Conservation (phyloP, 345 rosid species). For the Jatropha curcas region DNA sequence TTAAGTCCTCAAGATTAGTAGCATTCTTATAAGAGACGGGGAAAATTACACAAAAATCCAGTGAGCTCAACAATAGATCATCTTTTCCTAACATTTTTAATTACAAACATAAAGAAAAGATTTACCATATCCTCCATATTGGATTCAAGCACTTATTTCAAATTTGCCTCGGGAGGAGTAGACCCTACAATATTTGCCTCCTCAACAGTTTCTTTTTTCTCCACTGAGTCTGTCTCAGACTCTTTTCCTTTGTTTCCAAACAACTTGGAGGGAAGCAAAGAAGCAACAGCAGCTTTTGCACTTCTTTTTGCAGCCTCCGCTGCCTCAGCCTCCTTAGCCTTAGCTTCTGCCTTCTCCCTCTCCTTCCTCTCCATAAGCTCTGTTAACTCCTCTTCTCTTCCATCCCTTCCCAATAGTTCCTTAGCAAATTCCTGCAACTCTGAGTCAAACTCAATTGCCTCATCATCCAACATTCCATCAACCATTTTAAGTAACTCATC, state of each 20-base stretch:
- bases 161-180: conserved; percentile 16
- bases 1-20: conserved; percentile 23
- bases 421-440: conserved; percentile 78
- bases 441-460: conserved; percentile 49
- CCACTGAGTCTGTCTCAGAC: conserved; percentile 31
- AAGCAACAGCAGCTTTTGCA: conserved; percentile 51
- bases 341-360: conserved; percentile 82
- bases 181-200: conserved; percentile 29
- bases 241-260: conserved; percentile 49
- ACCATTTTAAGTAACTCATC: conserved; percentile 79
- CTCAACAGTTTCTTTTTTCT: conserved; percentile 32
- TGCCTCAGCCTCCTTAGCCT: conserved; percentile 70
- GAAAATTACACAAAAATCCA: no score
- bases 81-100: conserved; percentile 13
- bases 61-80: neutral
- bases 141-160: conserved; percentile 19
- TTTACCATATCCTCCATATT: conserved; percentile 7
- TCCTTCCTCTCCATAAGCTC: conserved; percentile 86
- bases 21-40: no score
- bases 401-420: conserved; percentile 65
- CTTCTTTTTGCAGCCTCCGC: conserved; percentile 75
- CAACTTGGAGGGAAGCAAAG: conserved; percentile 50
- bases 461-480: conserved; percentile 73
- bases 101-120: conserved; percentile 3
- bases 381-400: conserved; percentile 71